A percentile compares a stretch with the other conserved stretches of the same genome.
phyloP scores from a whole-genome alignment of 345 rosid genomes.

The Hypericum perforatum region DNA sequence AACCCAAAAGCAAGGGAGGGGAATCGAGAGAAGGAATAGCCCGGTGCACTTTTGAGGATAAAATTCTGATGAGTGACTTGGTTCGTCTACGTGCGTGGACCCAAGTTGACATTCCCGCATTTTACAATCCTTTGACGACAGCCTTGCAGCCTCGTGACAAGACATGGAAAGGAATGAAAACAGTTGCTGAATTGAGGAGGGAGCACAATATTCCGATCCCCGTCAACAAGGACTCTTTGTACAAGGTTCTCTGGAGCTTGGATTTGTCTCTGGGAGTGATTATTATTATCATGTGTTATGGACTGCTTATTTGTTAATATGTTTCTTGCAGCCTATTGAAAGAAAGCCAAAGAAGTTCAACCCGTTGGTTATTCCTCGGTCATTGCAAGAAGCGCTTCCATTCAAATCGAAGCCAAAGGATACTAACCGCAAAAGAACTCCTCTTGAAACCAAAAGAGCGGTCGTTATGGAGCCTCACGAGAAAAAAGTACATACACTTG shows the following conservation, averaged over 20 bases:
- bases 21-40: conserved; percentile 68
- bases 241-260: conserved; percentile 45
- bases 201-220: conserved; percentile 43
- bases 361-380: conserved; percentile 60
- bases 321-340: conserved; percentile 52
- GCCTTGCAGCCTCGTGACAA: conserved; percentile 53
- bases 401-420: conserved; percentile 79
- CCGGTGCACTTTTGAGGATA: conserved; percentile 96
- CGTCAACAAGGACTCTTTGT: conserved; percentile 72
- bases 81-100: conserved; percentile 82
- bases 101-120: conserved; percentile 61
- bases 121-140: conserved; percentile 75
- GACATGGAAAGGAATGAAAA: not conserved
- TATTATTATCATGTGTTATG: not conserved
- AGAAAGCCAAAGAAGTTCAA: conserved; percentile 69
- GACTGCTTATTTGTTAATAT: not conserved
- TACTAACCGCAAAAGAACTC: conserved; percentile 38
- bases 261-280: not conserved
- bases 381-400: conserved; percentile 61
- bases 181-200: not conserved
- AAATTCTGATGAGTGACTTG: conserved; percentile 77
- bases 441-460: conserved; percentile 55
- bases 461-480: conserved; percentile 71
- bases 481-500: conserved; percentile 36
- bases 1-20: conserved; percentile 53